Evolutionary conservation across 2,329 filamentous ascomycete species (phyloP), one percentile per base, ranked within the genome.

Genomic region (Exophiala sp.): DNA sequence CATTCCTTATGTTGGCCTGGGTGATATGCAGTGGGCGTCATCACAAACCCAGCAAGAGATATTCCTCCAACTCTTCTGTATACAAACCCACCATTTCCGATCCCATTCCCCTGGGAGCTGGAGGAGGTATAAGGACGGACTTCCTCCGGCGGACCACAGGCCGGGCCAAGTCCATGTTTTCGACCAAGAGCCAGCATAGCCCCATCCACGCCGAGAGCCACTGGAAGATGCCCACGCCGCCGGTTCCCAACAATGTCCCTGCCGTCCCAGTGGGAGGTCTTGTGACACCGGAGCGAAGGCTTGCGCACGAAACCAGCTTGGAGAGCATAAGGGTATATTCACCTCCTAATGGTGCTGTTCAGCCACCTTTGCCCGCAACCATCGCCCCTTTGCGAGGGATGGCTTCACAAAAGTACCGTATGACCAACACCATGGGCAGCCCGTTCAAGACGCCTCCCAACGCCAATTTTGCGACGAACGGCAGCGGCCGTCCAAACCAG

Each of bases 1-100:
- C 67, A 67, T 40, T 83, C 71, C 29, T 73, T 68, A 61, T 78
- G 78, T 29, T 80, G 75, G 57, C 73, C 66, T 63, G 82, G 48
- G 59, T 66, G 30, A 63, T 66, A 47, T 70, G 65, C 56, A 57
- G 70, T 46, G 63, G 69, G 42, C 63, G 64, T 16, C 48, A 56
- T 22, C 50, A 44, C 9, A 59, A 58, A 38, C 50, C 57, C 2
- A 42, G 43, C 29, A 34, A 40, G 7, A 48, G 52, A 14, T 30
- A 40, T 43, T 53, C 55, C 5, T 34, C 50, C 11, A 44, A 46
- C 30, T 56, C 55, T 5, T 58, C 54, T 6, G 46, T 52, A 29
- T 54, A 56, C 38, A 56, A 58, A 48, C 58, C 58, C 3, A 51
- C 53, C 16, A 61, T 61, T 22, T 59, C 57, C 10, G 53, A 54